Evolutionary conservation across 1,139 yeast genomes (phyloP), one percentile per base, ranked within the genome.

Genomic region (Candida freyschussii): DNA sequence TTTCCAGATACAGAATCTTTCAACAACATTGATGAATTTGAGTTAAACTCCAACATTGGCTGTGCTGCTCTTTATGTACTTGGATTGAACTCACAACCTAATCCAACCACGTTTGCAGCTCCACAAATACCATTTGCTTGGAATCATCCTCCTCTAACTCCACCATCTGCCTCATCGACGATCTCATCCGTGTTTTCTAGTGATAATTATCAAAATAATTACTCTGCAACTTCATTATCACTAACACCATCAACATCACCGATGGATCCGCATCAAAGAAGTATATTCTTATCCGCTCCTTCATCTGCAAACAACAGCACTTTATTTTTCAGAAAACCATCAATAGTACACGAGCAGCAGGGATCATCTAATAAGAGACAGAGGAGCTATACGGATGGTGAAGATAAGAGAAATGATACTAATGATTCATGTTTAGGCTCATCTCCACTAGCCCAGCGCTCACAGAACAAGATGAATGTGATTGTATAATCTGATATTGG

Each of bases 151-250:
- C 40, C 40, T 13, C 30, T 30, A n/a, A 42, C 52, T 9, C 52
- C 52, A 24, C 50, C 47, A 15, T 49, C 53, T 9, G 48, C 54
- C 23, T 47, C 52, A 3, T 48, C 55, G 2, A 39, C 48, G 3
- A 42, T 42, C 26, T 45, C 52, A 5, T 48, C 51, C 2, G 43
- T 48, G 4, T 45, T 48, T 29, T 44, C 52, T 5, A 30, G 31
- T 16, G 37, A 34, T 13, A 36, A 37, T 11, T 39, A 36, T 14
- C 33, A 33, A 4, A 21, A 31, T 17, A 43, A 42, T 24, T 41
- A 41, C 27, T 48, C 52, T 9, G 22, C 43, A 15, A 33, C 43
- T 13, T 44, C 48, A 2, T 24, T 45, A 7, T 21, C 40, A 5
- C 21, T 42, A 23, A 45, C 47, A 1, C 47, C 45, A 21, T 32